Conservation (phyloP, 2,329 filamentous ascomycete genomes). For the Fusarium sp. region DNA sequence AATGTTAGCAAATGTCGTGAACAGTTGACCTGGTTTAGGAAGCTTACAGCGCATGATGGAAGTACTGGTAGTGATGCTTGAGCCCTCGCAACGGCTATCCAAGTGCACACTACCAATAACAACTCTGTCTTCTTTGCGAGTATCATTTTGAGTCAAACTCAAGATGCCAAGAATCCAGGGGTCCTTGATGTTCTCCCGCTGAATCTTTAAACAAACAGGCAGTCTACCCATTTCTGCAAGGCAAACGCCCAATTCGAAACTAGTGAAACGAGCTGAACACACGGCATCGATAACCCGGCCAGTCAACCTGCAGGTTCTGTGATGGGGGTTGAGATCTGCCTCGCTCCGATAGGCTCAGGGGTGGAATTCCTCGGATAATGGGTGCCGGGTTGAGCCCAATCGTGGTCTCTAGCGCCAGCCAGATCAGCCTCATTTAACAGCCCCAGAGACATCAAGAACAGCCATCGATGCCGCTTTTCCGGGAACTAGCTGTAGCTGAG, state of each 20-base stretch:
- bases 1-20: neutral
- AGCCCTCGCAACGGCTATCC: neutral
- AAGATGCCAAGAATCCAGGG: neutral
- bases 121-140: neutral
- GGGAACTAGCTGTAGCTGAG: neutral
- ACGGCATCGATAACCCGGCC: neutral
- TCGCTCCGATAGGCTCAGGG: neutral
- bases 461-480: neutral
- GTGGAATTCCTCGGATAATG: neutral
- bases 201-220: neutral
- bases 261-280: slow-evolving; percentile 1
- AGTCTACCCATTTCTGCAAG: neutral
- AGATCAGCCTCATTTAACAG: neutral
- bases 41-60: neutral
- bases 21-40: neutral
- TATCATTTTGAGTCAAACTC: neutral
- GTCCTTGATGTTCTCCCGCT: neutral
- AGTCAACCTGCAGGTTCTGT: neutral
- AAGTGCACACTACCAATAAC: neutral
- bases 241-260: neutral
- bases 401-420: neutral
- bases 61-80: neutral
- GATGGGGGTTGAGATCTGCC: neutral
- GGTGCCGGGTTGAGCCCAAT: neutral
- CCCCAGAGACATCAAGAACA: neutral